A percentile compares a stretch with the other conserved stretches of the same genome.
Conservation (phyloP, 306 rosid species). For the Vicia faba region DNA sequence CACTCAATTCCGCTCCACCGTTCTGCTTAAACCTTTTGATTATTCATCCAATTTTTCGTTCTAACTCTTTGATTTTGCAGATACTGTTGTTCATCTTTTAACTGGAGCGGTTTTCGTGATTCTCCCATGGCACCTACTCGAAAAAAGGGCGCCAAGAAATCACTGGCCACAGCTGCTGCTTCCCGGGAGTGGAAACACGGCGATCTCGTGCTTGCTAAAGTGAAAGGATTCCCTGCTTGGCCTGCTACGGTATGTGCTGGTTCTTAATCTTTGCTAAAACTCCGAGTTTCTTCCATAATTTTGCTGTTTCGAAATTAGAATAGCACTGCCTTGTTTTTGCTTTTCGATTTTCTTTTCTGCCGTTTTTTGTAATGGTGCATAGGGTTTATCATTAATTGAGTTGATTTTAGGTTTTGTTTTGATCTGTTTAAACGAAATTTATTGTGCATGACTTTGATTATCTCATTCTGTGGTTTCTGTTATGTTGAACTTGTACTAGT, state of each 20-base stretch:
- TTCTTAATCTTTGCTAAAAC: not conserved
- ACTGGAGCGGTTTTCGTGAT: constrained; percentile 25
- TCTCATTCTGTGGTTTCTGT: not conserved
- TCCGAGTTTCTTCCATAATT: constrained; percentile 2
- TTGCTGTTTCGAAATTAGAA: not conserved
- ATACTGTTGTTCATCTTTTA: constrained; percentile 28
- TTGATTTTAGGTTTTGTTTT: not conserved
- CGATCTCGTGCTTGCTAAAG: constrained; percentile 96
- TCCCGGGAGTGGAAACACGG: constrained; percentile 89
- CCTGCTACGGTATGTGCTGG: constrained; percentile 74
- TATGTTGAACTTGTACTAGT: not conserved
- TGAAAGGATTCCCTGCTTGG: constrained; percentile 98
- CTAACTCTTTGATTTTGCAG: constrained; percentile 34
- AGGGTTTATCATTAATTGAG: constrained; percentile 12
- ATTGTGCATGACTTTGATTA: constrained; percentile 14
- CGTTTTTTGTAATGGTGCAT: constrained; percentile 17
- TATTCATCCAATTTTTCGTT: constrained; percentile 44
- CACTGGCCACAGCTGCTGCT: constrained; percentile 69
- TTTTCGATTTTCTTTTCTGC: not conserved
- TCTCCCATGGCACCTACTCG: constrained; percentile 81
- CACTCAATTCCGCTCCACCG: constrained; percentile 30
- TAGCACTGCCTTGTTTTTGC: constrained; percentile 19
- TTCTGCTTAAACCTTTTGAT: constrained; percentile 47
- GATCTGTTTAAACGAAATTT: not conserved
- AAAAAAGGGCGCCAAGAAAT: constrained; percentile 70